Percentiles rank a stretch among this genome's conserved stretches.
Conservation (phyloP, 225 moss, liverwort and hornwort genomes). For the Physcomitrellopsis africana region DNA sequence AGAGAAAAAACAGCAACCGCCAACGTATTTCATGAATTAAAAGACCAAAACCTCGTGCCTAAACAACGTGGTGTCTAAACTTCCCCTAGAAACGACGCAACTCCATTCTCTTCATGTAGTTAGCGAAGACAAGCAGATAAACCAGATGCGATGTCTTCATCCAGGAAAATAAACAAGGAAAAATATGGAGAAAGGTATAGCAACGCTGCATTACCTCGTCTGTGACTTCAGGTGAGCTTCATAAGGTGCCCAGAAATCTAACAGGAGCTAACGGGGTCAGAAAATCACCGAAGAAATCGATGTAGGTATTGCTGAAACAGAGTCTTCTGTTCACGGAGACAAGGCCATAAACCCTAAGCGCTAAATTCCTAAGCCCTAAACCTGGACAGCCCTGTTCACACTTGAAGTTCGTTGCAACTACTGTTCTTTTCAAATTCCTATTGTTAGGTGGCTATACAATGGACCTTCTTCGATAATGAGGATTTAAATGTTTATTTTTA, state of each 20-base stretch:
- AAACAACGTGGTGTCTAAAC: too few species aligned
- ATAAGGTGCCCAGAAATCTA: neutral
- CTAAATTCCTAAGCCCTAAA: slow-evolving; percentile 8
- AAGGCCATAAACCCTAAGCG: neutral
- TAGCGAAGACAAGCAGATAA: neutral
- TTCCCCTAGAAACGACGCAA: neutral
- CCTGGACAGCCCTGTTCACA: neutral
- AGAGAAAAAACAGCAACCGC: neutral
- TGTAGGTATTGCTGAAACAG: too few species aligned
- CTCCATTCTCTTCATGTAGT: neutral
- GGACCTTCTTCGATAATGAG: too few species aligned
- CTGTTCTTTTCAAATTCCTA: too few species aligned
- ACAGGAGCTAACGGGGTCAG: neutral
- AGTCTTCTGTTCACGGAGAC: neutral
- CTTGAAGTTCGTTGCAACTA: too few species aligned
- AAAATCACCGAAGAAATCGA: neutral
- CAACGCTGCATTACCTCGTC: neutral
- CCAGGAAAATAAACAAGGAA: neutral
- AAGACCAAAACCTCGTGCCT: too few species aligned
- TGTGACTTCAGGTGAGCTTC: neutral
- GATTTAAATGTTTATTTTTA: too few species aligned
- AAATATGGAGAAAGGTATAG: neutral
- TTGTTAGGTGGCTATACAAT: too few species aligned
- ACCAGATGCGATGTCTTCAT: neutral
- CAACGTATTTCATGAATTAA: too few species aligned